Conservation (phyloP, 2,329 filamentous ascomycete species). For the Thelonectria olida region DNA sequence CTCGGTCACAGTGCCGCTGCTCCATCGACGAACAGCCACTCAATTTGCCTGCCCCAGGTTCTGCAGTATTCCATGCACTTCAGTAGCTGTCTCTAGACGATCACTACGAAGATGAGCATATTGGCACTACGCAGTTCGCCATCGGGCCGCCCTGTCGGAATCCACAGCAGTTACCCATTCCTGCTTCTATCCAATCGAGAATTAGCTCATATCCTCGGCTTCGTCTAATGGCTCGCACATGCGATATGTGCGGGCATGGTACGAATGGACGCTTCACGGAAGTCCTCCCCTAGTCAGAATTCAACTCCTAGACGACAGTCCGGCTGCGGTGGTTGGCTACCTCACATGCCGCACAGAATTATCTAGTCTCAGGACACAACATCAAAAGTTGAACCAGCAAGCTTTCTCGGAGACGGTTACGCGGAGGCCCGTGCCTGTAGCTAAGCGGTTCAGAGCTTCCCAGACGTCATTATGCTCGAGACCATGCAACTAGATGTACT, state of each 20-base stretch:
- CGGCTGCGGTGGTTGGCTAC: neutral
- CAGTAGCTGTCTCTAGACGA: conserved; percentile 6
- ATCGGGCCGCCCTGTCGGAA: conserved; percentile 30
- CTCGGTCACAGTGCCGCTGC: conserved; percentile 10
- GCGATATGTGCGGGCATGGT: conserved; percentile 4
- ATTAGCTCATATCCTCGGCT: neutral
- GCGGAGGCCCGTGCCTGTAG: conserved; percentile 18
- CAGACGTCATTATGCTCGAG: conserved; percentile 36
- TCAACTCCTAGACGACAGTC: neutral
- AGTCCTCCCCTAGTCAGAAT: neutral
- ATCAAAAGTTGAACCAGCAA: neutral
- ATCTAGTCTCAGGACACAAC: neutral
- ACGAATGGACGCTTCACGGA: neutral
- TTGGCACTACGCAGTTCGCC: conserved; percentile 30
- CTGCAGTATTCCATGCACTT: conserved; percentile 1
- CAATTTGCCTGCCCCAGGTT: conserved; percentile 1
- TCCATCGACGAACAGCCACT: conserved; percentile 12
- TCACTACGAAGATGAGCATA: neutral
- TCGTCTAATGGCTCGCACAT: conserved; percentile 13
- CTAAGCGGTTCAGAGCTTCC: conserved; percentile 22
- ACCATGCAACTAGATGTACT: conserved; percentile 34
- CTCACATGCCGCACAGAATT: neutral
- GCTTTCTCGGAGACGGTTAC: neutral
- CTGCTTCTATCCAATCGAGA: conserved; percentile 7
- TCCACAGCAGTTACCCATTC: conserved; percentile 3